Conservation (phyloP, 2,329 filamentous ascomycete species). For the Dichotomopilus funicola region DNA sequence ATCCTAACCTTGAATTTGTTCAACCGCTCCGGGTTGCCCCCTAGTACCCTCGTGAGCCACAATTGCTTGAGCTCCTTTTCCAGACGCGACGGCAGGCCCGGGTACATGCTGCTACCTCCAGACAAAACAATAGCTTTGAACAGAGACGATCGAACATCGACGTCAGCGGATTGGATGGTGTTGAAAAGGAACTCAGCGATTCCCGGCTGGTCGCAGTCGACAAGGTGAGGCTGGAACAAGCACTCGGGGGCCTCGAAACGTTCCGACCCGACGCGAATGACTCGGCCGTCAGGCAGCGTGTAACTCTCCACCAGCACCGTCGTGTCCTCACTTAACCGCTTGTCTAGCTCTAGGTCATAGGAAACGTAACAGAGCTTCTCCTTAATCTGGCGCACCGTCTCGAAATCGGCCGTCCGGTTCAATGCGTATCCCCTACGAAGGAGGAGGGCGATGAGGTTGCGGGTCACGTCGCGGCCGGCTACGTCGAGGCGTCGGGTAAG, state of each 20-base stretch:
- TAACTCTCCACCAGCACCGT: constrained; percentile 97
- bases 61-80: constrained; percentile 99
- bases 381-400: constrained; percentile 98
- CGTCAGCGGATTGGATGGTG: constrained; percentile 92
- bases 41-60: constrained; percentile 87
- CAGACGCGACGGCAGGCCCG: constrained; percentile 83
- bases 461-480: constrained; percentile 93
- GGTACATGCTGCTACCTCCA: constrained; percentile 98
- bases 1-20: constrained; percentile 99
- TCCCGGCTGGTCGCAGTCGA: constrained; percentile 94
- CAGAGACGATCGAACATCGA: constrained; percentile 86
- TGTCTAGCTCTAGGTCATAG: constrained; percentile 94
- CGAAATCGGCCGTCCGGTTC: constrained; percentile 97
- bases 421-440: constrained; percentile 91
- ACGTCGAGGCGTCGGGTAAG: constrained; percentile 91
- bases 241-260: constrained; percentile 97
- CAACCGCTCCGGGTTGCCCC: constrained; percentile 85
- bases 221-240: constrained; percentile 95
- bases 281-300: constrained; percentile 90
- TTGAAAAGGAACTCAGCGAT: constrained; percentile 98
- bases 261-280: constrained; percentile 93
- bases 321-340: constrained; percentile 92
- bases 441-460: constrained; percentile 92
- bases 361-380: constrained; percentile 99
- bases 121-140: constrained; percentile 98